These are phyloP conservation scores for Diaporthe humulicola DNA, from an alignment of 2,329 filamentous ascomycete genomes.

Conservation along the genomic window DNA sequence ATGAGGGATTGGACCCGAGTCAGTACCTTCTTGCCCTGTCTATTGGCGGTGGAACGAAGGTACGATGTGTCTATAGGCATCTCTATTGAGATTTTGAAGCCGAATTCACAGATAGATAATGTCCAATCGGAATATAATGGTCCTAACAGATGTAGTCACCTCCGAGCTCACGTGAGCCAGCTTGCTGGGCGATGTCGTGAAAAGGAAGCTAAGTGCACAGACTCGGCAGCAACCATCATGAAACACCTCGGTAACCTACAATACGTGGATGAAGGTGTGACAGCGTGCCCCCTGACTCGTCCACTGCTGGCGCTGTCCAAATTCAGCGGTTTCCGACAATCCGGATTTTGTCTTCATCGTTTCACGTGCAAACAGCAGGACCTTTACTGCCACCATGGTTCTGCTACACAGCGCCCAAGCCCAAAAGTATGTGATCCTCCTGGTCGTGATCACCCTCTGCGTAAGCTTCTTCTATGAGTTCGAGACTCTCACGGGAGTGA, in stretches of 20 bases:
- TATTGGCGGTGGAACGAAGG: too few species aligned
- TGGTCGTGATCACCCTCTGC: neutral
- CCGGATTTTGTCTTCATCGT: neutral
- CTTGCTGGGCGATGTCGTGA: neutral
- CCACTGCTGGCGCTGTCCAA: neutral
- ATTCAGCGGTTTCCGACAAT: neutral
- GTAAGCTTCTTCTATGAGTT: slow-evolving; percentile 12
- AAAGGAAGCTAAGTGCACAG: neutral
- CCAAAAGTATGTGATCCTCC: neutral
- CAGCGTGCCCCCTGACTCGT: neutral
- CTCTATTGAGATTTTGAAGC: too few species aligned
- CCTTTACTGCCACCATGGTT: neutral
- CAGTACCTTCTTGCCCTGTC: neutral
- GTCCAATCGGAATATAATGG: neutral
- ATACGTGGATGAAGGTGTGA: neutral
- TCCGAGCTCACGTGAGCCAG: neutral
- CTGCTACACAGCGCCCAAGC: neutral
- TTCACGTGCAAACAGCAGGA: neutral
- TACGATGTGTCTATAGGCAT: neutral
- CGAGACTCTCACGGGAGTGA: slow-evolving; percentile 6
- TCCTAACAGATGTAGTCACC: neutral
- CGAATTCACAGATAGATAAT: neutral
- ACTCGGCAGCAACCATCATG: neutral
- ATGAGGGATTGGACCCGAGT: neutral
- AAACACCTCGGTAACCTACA: slow-evolving; percentile 10